Evolutionary conservation across 192 early-diverging fungal genomes (phyloP), one percentile per base, ranked within the genome.

Genomic region (Kickxella alabastrina): DNA sequence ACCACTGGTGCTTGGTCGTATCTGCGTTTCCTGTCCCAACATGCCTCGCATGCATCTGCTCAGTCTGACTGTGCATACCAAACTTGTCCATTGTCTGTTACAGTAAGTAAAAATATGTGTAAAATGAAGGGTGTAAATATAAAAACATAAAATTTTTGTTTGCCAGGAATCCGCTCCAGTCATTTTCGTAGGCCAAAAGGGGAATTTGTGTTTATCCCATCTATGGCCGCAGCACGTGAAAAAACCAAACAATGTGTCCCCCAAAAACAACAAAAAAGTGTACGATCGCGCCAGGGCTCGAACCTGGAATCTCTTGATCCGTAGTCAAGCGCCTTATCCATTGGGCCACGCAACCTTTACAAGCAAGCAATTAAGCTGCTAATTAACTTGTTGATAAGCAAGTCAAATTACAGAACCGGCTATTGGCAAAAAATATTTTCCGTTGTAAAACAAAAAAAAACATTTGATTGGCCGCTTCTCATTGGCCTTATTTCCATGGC

Each of bases 21-120:
- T 77, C 67, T 31, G 74, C 62, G 24, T 62, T 69, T 13, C 74
- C 74, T 10, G 74, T 77, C 27, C 74, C 74, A 10, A 60, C 28
- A 39, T 77, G 53, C 62, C 60, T 48, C 14, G 74, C 67, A 55
- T 65, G 58, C 47, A 68, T 21, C 31, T 69, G 61, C 62, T 76
- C 73, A 19, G 73, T 76, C 66, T 76, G 73, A 25, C 62, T 76
- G 43, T 76, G 62, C 73, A 76, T 76, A 25, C 73, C 73, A 76
- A 76, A 76, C 62, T 76, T 76, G 50, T 76, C 73, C 66, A 49
- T 49, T 4, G 43, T 6, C 23, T 22, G 2, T 22, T 22, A 67
- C 67, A 18, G 18, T 54, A n/a, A n/a, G n/a, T n/a, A n/a, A n/a
- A n/a, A n/a, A n/a, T n/a, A n/a, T n/a, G n/a, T n/a, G n/a, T n/a